These are phyloP conservation scores for Citrus cavaleriei DNA, from an alignment of 345 rosid genomes.

Conservation along the genomic window DNA sequence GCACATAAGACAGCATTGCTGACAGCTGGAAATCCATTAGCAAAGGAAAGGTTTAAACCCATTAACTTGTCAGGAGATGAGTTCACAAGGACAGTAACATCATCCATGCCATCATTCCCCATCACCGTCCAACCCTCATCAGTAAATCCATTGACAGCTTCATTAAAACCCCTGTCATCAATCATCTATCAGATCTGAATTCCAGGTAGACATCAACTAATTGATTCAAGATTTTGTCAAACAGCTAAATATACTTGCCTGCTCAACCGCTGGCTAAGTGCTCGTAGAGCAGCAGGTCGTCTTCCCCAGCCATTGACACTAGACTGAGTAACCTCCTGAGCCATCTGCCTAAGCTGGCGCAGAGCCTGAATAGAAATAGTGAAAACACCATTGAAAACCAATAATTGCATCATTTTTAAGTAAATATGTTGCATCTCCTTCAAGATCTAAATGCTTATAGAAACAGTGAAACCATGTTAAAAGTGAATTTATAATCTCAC, in stretches of 20 bases:
- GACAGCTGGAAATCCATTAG: conserved; percentile 81
- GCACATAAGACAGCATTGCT: conserved; percentile 86
- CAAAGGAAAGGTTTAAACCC: conserved; percentile 82
- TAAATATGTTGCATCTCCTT: neutral
- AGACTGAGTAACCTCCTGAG: conserved; percentile 86
- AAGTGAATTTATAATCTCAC: conserved; percentile 36
- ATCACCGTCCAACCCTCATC: conserved; percentile 97
- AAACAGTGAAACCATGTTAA: neutral
- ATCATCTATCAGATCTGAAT: conserved; percentile 14
- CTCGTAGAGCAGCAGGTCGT: conserved; percentile 91
- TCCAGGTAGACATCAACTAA: neutral
- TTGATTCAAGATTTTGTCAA: neutral
- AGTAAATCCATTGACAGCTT: conserved; percentile 89
- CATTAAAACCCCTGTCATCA: conserved; percentile 81
- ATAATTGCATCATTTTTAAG: neutral
- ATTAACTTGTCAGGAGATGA: conserved; percentile 92
- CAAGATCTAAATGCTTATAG: neutral
- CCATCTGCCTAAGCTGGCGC: conserved; percentile 92
- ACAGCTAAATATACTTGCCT: conserved; percentile 44
- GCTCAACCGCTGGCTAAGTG: conserved; percentile 95
- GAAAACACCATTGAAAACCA: conserved; percentile 6
- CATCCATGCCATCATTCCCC: conserved; percentile 94
- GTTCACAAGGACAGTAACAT: conserved; percentile 90
- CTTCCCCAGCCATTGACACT: conserved; percentile 87
- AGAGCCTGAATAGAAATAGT: conserved; percentile 49